A percentile compares a stretch with the other conserved stretches of the same genome.
Evolutionary conservation across 352 stramenopile species (phyloP).

Genomic region (Pythium utonaiense): DNA sequence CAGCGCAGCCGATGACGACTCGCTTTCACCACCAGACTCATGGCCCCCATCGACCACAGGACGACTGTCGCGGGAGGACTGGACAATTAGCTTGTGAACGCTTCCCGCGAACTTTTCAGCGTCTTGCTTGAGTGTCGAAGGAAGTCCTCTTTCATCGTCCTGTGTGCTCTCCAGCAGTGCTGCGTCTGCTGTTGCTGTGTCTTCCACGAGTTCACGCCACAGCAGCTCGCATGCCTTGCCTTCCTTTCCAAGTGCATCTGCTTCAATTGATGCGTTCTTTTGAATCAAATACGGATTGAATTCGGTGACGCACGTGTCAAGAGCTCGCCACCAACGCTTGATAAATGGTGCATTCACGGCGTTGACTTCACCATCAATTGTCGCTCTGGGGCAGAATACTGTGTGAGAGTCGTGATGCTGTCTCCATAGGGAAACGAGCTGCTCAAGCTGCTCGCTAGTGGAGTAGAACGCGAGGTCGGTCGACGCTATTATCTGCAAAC

Average conservation of each 20-base stretch:
- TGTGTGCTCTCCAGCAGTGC: constrained; percentile 29
- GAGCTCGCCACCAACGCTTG: constrained; percentile 38
- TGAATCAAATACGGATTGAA: constrained; percentile 76
- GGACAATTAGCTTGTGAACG: constrained; percentile 64
- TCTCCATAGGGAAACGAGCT: constrained; percentile 60
- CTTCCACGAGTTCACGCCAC: constrained; percentile 54
- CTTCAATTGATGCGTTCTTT: constrained; percentile 44
- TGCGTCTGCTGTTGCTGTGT: constrained; percentile 29
- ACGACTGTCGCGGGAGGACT: constrained; percentile 17
- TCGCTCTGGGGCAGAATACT: constrained; percentile 31
- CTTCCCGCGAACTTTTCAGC: constrained; percentile 75
- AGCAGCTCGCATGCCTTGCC: constrained; percentile 43
- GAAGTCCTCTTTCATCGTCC: constrained; percentile 40
- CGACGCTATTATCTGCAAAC: constrained; percentile 73
- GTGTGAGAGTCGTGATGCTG: constrained; percentile 49
- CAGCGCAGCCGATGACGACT: neutral
- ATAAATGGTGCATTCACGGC: constrained; percentile 38
- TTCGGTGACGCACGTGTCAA: constrained; percentile 40
- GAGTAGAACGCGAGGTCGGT: constrained; percentile 67
- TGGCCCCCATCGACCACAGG: neutral
- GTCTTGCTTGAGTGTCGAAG: constrained; percentile 57
- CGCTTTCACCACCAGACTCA: neutral
- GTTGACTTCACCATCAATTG: constrained; percentile 11
- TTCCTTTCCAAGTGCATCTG: constrained; percentile 47
- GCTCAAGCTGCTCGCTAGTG: constrained; percentile 48